Conservation (phyloP, 2,329 filamentous ascomycete species). For the Verticillium nubilum region DNA sequence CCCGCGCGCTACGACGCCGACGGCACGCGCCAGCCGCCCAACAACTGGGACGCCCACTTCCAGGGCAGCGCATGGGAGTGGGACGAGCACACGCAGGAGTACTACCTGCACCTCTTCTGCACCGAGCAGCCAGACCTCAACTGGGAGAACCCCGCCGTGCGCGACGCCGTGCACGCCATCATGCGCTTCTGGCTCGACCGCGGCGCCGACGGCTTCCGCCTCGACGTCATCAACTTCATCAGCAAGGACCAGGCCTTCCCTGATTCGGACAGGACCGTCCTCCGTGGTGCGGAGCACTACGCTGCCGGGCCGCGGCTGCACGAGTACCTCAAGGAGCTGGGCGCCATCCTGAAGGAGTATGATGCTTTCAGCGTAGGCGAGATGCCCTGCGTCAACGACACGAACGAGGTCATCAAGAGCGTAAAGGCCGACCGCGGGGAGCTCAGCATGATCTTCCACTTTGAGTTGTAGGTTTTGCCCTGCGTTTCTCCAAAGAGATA, state of each 20-base stretch:
- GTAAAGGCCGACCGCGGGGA: slow-evolving; percentile 53
- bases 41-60: slow-evolving; percentile 46
- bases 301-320: slow-evolving; percentile 47
- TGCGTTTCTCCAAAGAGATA: background rate
- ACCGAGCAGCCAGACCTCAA: slow-evolving; percentile 72
- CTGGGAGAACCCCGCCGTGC: slow-evolving; percentile 65
- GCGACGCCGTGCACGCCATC: slow-evolving; percentile 60
- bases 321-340: slow-evolving; percentile 40
- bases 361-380: slow-evolving; percentile 48
- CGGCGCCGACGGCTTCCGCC: slow-evolving; percentile 60
- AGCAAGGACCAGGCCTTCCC: slow-evolving; percentile 55
- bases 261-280: slow-evolving; percentile 32
- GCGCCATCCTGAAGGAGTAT: slow-evolving; percentile 37
- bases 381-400: slow-evolving; percentile 40
- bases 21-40: slow-evolving; percentile 56
- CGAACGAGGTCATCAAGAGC: slow-evolving; percentile 34
- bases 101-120: slow-evolving; percentile 64
- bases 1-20: slow-evolving; percentile 48
- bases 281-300: slow-evolving; percentile 35
- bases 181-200: slow-evolving; percentile 71
- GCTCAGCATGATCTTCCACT: slow-evolving; percentile 69
- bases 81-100: slow-evolving; percentile 41
- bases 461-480: slow-evolving; percentile 46
- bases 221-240: slow-evolving; percentile 65
- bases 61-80: slow-evolving; percentile 42